A percentile compares a stretch with the other conserved stretches of the same genome.
phyloP scores from a whole-genome alignment of 1,284 basidiomycete species.

The Puccinia sorghi region DNA sequence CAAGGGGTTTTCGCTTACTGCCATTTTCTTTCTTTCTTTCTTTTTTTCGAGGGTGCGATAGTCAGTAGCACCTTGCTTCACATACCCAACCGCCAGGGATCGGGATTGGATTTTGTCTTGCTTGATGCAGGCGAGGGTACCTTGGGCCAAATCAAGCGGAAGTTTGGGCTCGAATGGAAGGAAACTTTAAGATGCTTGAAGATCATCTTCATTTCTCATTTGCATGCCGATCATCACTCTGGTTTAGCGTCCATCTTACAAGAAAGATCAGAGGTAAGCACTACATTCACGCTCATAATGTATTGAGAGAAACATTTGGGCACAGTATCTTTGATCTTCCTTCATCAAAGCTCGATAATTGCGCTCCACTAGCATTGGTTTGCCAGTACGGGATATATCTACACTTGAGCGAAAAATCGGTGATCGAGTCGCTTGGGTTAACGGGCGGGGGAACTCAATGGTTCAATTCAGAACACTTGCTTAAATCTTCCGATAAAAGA shows the following conservation, averaged over 20 bases:
- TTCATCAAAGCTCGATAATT: slow-evolving; percentile 16
- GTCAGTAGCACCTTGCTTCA: slow-evolving; percentile 46
- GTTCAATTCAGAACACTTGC: slow-evolving; percentile 39
- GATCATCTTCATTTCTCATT: slow-evolving; percentile 83
- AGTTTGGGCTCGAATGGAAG: slow-evolving; percentile 66
- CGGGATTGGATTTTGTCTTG: slow-evolving; percentile 62
- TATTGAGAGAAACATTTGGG: neutral
- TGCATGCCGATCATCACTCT: slow-evolving; percentile 90
- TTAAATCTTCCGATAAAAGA: slow-evolving; percentile 11
- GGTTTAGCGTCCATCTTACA: slow-evolving; percentile 75
- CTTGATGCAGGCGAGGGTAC: slow-evolving; percentile 90
- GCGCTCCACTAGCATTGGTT: slow-evolving; percentile 33
- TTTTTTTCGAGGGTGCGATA: neutral
- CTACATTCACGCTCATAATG: neutral
- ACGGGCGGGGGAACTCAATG: slow-evolving; percentile 1
- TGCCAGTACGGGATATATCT: slow-evolving; percentile 48
- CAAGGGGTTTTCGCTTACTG: neutral
- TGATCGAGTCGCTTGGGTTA: slow-evolving; percentile 35
- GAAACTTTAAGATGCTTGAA: slow-evolving; percentile 67
- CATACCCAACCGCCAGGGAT: slow-evolving; percentile 19
- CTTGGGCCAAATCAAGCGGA: slow-evolving; percentile 78
- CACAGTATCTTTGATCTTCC: neutral
- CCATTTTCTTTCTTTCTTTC: neutral
- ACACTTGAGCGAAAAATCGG: slow-evolving; percentile 30
- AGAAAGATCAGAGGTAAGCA: slow-evolving; percentile 69